Evolutionary conservation across 495 filamentous ascomycete genomes (phyloP), one percentile per base, ranked within the genome.

Genomic region (Aspergillus heteromorphus): DNA sequence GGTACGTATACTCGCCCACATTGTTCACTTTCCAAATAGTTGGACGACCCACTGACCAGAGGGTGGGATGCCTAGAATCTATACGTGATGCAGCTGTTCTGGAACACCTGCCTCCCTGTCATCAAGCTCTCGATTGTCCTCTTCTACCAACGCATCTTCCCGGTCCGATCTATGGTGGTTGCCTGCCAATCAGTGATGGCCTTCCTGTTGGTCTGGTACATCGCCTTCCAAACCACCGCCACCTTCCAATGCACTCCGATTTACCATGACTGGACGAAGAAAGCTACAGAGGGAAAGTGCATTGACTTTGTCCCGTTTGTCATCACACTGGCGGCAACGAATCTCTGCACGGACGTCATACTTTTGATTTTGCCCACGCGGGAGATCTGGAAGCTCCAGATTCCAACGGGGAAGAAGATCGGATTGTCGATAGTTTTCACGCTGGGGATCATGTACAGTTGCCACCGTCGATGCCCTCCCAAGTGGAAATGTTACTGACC

Each of bases 111-210:
- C 9, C 42, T 45, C 25, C 42, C 42, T 9, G 23, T 23, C 6
- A 45, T 25, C 19, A 45, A 45, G 19, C 42, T 45, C 19, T 45
- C 42, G 20, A 45, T 45, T n/a, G 17, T 25, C 19, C 42, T 45
- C 17, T 45, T 45, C 42, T 45, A 45, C 19, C 42, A 45, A 10
- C 42, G 42, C 42, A 45, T 45, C 13, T 45, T 45, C 19, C 42
- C 42, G 6, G 19, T 45, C 6, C 17, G 42, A 45, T 45, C 42
- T 7, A 45, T 45, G 42, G 20, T 45, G 0, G 25, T 45, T 13
- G 19, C 42, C 7, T 45, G 42, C 25, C 42, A 20, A 10, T 45
- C 42, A 2, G 19, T 45, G 17, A 45, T 45, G 13, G 5, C 14
- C 18, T 45, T 45, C 19, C 42, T 45, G 2, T 21, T 23, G 5